These are phyloP conservation scores for Ananas comosus DNA, from an alignment of 176 grass and related monocot species.

Conservation along the genomic window DNA sequence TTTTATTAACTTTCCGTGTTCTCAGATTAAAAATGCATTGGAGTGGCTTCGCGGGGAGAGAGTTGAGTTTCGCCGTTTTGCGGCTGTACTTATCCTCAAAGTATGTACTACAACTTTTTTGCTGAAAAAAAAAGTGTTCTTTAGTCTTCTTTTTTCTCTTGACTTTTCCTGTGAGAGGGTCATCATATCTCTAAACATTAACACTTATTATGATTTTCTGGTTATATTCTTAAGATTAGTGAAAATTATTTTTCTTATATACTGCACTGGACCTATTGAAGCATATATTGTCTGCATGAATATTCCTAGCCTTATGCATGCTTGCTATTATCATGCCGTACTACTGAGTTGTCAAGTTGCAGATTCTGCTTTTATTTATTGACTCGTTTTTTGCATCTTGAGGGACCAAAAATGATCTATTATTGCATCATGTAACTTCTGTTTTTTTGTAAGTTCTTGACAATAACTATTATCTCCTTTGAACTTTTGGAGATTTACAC, in stretches of 20 bases:
- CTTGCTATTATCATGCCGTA: not conserved
- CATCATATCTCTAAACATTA: not conserved
- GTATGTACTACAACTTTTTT: slow-evolving; percentile 33
- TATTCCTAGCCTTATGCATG: not conserved
- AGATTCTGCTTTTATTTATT: not conserved
- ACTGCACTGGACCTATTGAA: too few species aligned
- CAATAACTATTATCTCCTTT: not conserved
- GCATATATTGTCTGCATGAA: not conserved
- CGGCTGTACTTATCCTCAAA: slow-evolving; percentile 97
- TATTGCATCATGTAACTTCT: not conserved
- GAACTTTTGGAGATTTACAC: not conserved
- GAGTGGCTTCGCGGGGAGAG: slow-evolving; percentile 78
- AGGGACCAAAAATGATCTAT: not conserved
- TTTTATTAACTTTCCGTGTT: slow-evolving; percentile 14
- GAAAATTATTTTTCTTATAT: not conserved
- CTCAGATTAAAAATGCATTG: slow-evolving; percentile 90
- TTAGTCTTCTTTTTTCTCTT: not conserved
- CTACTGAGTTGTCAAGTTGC: not conserved
- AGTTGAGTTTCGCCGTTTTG: slow-evolving; percentile 93
- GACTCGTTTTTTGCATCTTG: not conserved
- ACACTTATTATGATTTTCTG: not conserved
- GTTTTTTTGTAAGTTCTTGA: not conserved
- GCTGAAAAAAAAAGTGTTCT: not conserved
- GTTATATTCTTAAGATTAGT: not conserved
- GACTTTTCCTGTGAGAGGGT: not conserved